Evolutionary conservation across 768 basidiomycete genomes (phyloP).

Genomic region (Leccinellum rugosiceps): DNA sequence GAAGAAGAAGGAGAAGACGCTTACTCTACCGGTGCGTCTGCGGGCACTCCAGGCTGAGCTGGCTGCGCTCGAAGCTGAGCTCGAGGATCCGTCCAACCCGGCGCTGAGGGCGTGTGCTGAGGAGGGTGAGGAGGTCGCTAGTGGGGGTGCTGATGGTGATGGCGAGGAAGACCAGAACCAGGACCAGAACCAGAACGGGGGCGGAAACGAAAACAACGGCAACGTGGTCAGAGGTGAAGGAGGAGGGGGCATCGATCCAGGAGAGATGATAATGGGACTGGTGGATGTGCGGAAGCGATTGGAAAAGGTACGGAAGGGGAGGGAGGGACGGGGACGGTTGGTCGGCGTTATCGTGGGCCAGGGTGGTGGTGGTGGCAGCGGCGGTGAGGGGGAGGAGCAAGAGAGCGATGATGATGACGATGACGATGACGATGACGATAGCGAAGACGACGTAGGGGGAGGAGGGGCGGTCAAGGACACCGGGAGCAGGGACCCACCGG

Average conservation of each 20-base stretch:
- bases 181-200: neutral
- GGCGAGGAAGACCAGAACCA: no score
- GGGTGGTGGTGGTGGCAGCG: neutral
- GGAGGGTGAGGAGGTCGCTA: no score
- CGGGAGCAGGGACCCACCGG: slow-evolving; percentile 23
- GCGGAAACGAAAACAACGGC: no score
- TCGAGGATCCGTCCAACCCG: slow-evolving; percentile 79
- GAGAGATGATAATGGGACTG: slow-evolving; percentile 71
- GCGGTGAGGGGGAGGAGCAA: slow-evolving; percentile 2
- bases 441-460: neutral
- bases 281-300: slow-evolving; percentile 71
- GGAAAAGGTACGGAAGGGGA: slow-evolving; percentile 61
- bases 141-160: no score
- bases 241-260: slow-evolving; percentile 59
- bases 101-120: slow-evolving; percentile 50
- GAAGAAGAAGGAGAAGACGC: slow-evolving; percentile 24
- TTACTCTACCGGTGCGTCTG: slow-evolving; percentile 57
- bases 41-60: slow-evolving; percentile 75
- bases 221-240: slow-evolving; percentile 38
- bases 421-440: neutral
- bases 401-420: neutral
- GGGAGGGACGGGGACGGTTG: slow-evolving; percentile 63
- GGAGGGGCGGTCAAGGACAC: neutral
- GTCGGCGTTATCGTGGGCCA: slow-evolving; percentile 53
- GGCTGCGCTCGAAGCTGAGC: slow-evolving; percentile 71